A percentile compares a stretch with the other conserved stretches of the same genome.
Conservation (phyloP, 148 eudicot genomes). For the Vaccinium darrowii region DNA sequence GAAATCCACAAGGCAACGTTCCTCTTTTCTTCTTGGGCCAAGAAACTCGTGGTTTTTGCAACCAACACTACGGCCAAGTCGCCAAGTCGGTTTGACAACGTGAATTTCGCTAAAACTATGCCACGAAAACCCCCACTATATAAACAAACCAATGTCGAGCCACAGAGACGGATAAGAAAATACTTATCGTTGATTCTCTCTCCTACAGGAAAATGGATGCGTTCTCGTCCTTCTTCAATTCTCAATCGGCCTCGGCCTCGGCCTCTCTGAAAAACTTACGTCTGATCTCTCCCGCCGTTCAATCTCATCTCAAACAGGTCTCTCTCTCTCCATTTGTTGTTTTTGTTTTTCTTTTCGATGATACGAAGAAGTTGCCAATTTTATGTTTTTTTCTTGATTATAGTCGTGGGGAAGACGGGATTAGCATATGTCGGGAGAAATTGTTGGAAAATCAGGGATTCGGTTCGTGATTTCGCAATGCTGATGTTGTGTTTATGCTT, state of each 20-base stretch:
- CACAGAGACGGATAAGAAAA: too few species aligned
- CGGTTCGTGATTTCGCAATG: not conserved
- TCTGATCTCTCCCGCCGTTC: constrained; percentile 76
- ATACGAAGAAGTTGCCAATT: not conserved
- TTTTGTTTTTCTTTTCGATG: not conserved
- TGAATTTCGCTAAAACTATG: not conserved
- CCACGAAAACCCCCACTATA: not conserved
- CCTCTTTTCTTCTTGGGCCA: too few species aligned
- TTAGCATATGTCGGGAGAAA: not conserved
- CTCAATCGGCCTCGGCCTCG: constrained; percentile 38
- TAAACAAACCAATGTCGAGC: not conserved
- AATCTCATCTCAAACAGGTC: constrained; percentile 86
- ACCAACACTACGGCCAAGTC: not conserved
- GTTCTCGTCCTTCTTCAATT: constrained; percentile 61
- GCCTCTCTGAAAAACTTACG: constrained; percentile 80
- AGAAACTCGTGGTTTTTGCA: not conserved
- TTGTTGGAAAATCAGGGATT: not conserved
- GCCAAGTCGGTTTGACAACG: not conserved
- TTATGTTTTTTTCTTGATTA: not conserved
- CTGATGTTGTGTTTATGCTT: not conserved
- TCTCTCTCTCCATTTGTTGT: not conserved
- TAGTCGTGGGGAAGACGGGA: not conserved
- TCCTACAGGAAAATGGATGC: constrained; percentile 47
- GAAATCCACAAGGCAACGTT: too few species aligned
- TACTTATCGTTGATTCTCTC: not conserved